Evolutionary conservation across 164 flowering plant species (phyloP).

Genomic region (Houttuynia cordata): DNA sequence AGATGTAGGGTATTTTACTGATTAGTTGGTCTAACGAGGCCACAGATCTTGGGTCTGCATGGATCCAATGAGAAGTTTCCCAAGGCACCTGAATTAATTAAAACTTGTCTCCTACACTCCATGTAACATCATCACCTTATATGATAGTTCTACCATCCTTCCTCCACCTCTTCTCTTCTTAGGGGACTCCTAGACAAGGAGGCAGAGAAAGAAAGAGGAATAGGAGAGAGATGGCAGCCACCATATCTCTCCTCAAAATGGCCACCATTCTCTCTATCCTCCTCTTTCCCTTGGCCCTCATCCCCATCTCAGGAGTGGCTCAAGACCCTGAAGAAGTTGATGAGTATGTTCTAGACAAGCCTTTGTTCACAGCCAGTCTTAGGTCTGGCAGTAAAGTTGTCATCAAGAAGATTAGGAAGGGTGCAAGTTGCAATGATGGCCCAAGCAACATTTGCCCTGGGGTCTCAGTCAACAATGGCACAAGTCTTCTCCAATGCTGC

Average conservation of each 20-base stretch:
- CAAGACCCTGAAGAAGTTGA: conserved; percentile 2
- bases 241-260: conserved; percentile 3
- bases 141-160: neutral
- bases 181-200: neutral
- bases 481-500: conserved; percentile 40
- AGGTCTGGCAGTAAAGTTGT: too few relatives aligned
- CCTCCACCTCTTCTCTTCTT: neutral
- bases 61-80: neutral
- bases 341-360: conserved; percentile 13
- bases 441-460: conserved; percentile 15
- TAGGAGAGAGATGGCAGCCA: conserved; percentile 7
- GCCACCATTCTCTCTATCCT: conserved; percentile 13
- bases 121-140: conserved; percentile 1
- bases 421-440: conserved; percentile 7
- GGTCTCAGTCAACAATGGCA: conserved; percentile 13
- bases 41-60: too few relatives aligned
- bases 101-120: neutral
- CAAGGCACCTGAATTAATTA: neutral
- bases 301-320: conserved; percentile 4
- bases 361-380: neutral
- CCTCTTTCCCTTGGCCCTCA: conserved; percentile 7
- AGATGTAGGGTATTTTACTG: too few relatives aligned
- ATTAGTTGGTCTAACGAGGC: neutral
- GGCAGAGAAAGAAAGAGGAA: conserved; percentile 4
- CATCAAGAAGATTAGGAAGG: conserved; percentile 12